Evolutionary conservation across 345 rosid species (phyloP).

Genomic region (Euphorbia peplus): DNA sequence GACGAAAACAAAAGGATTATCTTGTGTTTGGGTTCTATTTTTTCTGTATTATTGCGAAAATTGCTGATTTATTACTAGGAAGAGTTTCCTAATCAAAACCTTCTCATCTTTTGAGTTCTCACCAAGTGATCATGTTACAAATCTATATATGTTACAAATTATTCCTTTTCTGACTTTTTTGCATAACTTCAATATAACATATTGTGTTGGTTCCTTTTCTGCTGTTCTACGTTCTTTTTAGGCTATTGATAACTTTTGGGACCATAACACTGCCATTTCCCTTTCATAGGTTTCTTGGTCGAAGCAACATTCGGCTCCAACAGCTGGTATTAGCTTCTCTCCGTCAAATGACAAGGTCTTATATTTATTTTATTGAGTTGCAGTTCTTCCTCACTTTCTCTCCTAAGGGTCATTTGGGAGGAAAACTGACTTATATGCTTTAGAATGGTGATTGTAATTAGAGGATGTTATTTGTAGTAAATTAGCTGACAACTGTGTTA

Average conservation of each 20-base stretch:
- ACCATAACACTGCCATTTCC: slow-evolving; percentile 14
- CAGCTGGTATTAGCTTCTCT: slow-evolving; percentile 92
- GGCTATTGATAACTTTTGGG: neutral
- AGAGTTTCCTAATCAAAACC: neutral
- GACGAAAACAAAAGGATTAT: neutral
- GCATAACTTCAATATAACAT: neutral
- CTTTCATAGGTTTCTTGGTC: slow-evolving; percentile 77
- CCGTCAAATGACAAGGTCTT: slow-evolving; percentile 94
- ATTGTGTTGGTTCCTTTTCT: neutral
- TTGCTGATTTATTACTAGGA: neutral
- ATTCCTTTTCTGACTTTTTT: neutral
- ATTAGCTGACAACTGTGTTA: slow-evolving; percentile 7
- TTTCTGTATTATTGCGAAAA: neutral
- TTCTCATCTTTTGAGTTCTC: neutral
- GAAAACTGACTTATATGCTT: slow-evolving; percentile 1
- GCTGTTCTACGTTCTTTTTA: neutral
- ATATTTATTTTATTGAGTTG: slow-evolving; percentile 13
- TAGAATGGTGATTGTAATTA: slow-evolving; percentile 10
- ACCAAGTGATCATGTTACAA: neutral
- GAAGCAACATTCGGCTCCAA: slow-evolving; percentile 96
- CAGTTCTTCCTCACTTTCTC: neutral
- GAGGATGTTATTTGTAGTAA: slow-evolving; percentile 2
- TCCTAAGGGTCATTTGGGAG: neutral
- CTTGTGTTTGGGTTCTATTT: neutral
- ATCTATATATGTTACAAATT: neutral